phyloP scores from a whole-genome alignment of 345 rosid species.

The Acer saccharum region DNA sequence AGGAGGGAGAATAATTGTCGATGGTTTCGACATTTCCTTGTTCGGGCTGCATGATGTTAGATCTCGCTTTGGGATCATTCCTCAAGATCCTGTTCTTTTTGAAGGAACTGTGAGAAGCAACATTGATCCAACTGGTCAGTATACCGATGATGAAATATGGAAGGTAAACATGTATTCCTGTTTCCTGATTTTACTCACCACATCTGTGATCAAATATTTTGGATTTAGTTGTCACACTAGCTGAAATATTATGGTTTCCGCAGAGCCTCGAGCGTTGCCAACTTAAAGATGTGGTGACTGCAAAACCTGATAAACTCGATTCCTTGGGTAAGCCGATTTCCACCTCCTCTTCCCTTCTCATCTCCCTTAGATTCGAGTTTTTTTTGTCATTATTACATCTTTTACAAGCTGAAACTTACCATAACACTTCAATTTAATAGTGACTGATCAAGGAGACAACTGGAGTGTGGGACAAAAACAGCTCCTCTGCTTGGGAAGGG shows the following conservation, averaged over 20 bases:
- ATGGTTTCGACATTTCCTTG: constrained; percentile 67
- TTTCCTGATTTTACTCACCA: neutral
- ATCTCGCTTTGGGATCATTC: constrained; percentile 94
- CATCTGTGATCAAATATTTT: neutral
- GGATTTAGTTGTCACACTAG: neutral
- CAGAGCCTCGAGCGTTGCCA: constrained; percentile 93
- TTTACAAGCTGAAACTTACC: neutral
- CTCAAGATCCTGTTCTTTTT: constrained; percentile 94
- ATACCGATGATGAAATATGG: constrained; percentile 90
- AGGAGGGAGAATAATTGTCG: constrained; percentile 74
- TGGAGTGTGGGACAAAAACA: constrained; percentile 99
- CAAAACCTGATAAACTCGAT: constrained; percentile 81
- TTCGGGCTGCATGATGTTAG: constrained; percentile 87
- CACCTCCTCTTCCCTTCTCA: neutral
- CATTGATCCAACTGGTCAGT: constrained; percentile 77
- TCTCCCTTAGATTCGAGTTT: neutral
- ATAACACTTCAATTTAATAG: constrained; percentile 29
- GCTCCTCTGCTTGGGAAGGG: constrained; percentile 87
- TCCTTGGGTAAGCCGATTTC: constrained; percentile 48
- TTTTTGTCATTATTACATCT: neutral
- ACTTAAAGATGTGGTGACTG: constrained; percentile 69
- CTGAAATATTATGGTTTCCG: constrained; percentile 8
- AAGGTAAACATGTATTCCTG: constrained; percentile 45
- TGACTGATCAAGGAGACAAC: constrained; percentile 87
- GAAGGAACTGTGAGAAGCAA: constrained; percentile 96